Evolutionary conservation across 2,329 filamentous ascomycete genomes (phyloP).

Genomic region (Herpotrichia juniperi): DNA sequence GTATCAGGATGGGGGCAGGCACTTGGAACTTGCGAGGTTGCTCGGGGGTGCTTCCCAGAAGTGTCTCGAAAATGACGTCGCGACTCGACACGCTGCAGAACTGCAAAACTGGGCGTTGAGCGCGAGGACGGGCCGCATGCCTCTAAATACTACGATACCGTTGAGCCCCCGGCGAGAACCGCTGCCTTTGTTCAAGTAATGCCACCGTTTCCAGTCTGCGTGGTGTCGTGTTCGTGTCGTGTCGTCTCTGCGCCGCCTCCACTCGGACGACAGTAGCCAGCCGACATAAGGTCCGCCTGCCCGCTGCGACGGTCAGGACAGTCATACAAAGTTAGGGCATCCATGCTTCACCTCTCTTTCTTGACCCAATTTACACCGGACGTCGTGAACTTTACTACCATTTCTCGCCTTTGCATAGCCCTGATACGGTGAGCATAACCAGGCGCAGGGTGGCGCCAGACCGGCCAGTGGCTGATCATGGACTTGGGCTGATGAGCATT

Average conservation of each 20-base stretch:
- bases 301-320: neutral
- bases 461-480: conserved; percentile 1
- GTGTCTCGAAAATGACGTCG: neutral
- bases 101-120: neutral
- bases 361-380: conserved; percentile 12
- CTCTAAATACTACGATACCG: conserved; percentile 7
- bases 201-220: conserved; percentile 10
- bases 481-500: conserved; percentile 10
- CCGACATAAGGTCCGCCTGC: neutral
- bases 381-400: neutral
- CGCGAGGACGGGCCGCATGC: neutral
- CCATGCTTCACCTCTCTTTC: conserved; percentile 17
- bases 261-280: conserved; percentile 3
- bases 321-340: neutral
- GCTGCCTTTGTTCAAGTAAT: neutral
- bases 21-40: conserved; percentile 13
- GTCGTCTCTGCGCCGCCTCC: conserved; percentile 8
- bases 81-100: neutral
- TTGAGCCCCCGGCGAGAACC: conserved; percentile 9
- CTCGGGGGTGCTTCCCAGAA: conserved; percentile 14
- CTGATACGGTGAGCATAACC: conserved; percentile 14
- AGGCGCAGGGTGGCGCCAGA: conserved; percentile 11
- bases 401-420: conserved; percentile 15
- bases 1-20: conserved; percentile 11
- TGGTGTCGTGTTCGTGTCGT: too few species aligned